Evolutionary conservation across 2,329 filamentous ascomycete genomes (phyloP).

Genomic region (Diaporthe sp.): DNA sequence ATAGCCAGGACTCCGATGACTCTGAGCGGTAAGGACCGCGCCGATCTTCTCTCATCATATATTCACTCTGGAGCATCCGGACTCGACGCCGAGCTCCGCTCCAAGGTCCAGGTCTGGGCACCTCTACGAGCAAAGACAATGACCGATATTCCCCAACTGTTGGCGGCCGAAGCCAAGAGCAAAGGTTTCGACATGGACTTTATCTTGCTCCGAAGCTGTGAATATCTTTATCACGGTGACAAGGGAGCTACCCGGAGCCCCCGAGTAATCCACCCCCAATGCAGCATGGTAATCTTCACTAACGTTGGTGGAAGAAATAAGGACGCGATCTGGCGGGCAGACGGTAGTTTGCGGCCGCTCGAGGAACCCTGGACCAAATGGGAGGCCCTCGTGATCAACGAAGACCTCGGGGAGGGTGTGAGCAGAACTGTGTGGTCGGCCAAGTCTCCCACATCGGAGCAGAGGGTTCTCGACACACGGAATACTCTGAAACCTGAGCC

Average conservation of each 20-base stretch:
- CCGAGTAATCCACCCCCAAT: background rate
- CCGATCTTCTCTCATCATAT: conserved; percentile 5
- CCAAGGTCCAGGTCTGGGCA: background rate
- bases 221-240: background rate
- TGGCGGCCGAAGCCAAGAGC: background rate
- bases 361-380: background rate
- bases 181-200: conserved; percentile 1
- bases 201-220: background rate
- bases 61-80: conserved; percentile 5
- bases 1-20: background rate
- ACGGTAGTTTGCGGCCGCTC: background rate
- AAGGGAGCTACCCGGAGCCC: background rate
- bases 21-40: background rate
- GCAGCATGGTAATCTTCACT: conserved; percentile 8
- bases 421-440: conserved; percentile 8
- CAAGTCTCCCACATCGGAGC: background rate
- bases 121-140: background rate
- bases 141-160: background rate
- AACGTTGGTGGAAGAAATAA: background rate
- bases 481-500: background rate
- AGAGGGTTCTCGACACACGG: background rate
- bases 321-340: background rate
- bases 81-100: background rate
- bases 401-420: background rate
- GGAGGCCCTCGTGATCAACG: background rate